These are phyloP conservation scores for Tuber calosporum DNA, from an alignment of 495 filamentous ascomycete species.

Conservation along the genomic window DNA sequence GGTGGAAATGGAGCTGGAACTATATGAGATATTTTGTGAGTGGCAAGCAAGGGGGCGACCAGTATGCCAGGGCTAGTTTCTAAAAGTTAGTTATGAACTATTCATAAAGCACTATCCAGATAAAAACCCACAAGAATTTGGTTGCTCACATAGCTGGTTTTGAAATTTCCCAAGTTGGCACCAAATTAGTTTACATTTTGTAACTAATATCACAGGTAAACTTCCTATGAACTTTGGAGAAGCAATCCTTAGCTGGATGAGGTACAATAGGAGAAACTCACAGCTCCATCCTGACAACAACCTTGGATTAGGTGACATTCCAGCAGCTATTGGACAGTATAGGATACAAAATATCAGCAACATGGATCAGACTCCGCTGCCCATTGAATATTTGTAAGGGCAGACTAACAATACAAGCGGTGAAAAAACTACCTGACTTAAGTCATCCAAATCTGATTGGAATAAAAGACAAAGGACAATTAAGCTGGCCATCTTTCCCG, in stretches of 20 bases:
- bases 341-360: neutral
- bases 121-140: neutral
- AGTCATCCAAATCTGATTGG: neutral
- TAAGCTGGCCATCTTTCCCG: neutral
- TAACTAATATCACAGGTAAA: slow-evolving; percentile 10
- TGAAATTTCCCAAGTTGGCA: slow-evolving; percentile 7
- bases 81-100: neutral
- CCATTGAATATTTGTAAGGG: neutral
- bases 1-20: no score
- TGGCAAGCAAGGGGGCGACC: no score
- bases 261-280: slow-evolving; percentile 8
- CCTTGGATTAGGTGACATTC: neutral
- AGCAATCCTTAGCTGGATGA: slow-evolving; percentile 7
- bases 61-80: neutral
- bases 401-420: neutral
- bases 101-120: slow-evolving; percentile 6
- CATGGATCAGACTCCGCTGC: no score
- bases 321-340: neutral
- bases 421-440: neutral
- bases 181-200: slow-evolving; percentile 10
- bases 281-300: neutral
- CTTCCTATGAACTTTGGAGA: slow-evolving; percentile 1
- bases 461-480: slow-evolving; percentile 4
- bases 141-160: slow-evolving; percentile 14
- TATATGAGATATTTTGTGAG: no score